phyloP scores from a whole-genome alignment of 768 basidiomycete species.

The Strobilomyces confusus region DNA sequence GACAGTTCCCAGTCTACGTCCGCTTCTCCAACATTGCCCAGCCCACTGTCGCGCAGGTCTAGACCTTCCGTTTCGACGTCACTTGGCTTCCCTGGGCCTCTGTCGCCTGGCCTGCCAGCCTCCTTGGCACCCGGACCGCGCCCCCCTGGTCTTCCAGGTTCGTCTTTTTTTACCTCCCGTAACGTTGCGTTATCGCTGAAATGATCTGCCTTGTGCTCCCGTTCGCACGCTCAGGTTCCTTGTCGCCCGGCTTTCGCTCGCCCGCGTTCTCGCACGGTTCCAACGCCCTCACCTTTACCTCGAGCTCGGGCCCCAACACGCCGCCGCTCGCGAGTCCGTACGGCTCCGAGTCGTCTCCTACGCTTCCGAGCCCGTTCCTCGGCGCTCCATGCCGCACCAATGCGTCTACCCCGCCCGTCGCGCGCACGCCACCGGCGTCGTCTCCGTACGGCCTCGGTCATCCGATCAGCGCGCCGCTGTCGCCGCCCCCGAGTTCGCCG shows the following conservation, averaged over 20 bases:
- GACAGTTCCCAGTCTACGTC: constrained; percentile 4
- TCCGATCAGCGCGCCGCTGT: constrained; percentile 10
- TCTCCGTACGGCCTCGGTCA: constrained; percentile 2
- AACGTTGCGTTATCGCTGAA: constrained; percentile 5
- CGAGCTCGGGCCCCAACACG: constrained; percentile 7
- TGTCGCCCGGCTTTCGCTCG: constrained; percentile 22
- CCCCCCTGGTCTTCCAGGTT: constrained; percentile 25
- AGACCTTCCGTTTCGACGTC: constrained; percentile 2
- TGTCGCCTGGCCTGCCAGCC: constrained; percentile 18
- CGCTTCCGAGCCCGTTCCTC: not conserved
- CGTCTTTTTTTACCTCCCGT: constrained; percentile 9
- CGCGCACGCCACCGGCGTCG: constrained; percentile 6
- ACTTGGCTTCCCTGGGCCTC: constrained; percentile 11
- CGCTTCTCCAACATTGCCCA: constrained; percentile 10
- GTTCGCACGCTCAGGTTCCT: constrained; percentile 12
- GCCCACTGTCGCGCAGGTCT: constrained; percentile 9
- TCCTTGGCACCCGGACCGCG: constrained; percentile 19
- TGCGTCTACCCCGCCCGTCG: not conserved
- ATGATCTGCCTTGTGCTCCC: not conserved
- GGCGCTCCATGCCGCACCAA: not conserved
- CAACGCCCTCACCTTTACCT: constrained; percentile 7
- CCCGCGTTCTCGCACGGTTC: constrained; percentile 9
- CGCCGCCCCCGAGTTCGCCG: constrained; percentile 24
- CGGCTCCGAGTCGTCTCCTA: not conserved
- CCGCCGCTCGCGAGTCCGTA: constrained; percentile 6